These are phyloP conservation scores for Teratosphaeria nubilosa DNA, from an alignment of 2,329 filamentous ascomycete genomes.

Conservation along the genomic window DNA sequence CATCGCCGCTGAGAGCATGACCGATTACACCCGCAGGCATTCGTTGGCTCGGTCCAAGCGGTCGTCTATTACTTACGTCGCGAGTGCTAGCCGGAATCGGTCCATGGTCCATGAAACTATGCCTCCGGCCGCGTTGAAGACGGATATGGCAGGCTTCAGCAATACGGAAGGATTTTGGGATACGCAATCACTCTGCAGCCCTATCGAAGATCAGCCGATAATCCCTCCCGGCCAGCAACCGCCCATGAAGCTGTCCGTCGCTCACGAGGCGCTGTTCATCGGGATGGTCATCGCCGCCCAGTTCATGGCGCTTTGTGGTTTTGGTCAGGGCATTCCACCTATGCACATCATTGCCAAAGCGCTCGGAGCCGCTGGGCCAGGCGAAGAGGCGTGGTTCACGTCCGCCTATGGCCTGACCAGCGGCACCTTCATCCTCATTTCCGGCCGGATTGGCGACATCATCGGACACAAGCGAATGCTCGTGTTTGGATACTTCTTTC, in stretches of 20 bases:
- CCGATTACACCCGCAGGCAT: not conserved
- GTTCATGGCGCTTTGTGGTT: constrained; percentile 18
- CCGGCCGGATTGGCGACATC: constrained; percentile 30
- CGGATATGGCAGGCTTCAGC: not conserved
- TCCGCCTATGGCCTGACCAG: constrained; percentile 34
- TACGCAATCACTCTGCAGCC: not conserved
- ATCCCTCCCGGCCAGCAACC: not conserved
- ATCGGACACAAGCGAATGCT: constrained; percentile 34
- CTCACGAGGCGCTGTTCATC: constrained; percentile 18
- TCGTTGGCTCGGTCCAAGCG: not conserved
- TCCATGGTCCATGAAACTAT: not conserved
- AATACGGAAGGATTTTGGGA: not conserved
- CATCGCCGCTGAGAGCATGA: not conserved
- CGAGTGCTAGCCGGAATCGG: not conserved
- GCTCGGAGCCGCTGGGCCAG: constrained; percentile 30
- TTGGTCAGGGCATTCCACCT: constrained; percentile 26
- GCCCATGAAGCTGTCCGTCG: constrained; percentile 9
- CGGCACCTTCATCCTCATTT: constrained; percentile 36
- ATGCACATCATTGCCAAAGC: constrained; percentile 36
- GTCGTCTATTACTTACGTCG: not conserved
- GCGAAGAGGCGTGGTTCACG: constrained; percentile 35
- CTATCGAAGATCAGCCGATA: not conserved
- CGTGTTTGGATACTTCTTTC: constrained; percentile 29
- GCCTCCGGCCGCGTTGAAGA: not conserved
- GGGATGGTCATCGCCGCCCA: constrained; percentile 19